Conservation (phyloP, 2,329 filamentous ascomycete genomes). For the Fusarium euwallaceae region DNA sequence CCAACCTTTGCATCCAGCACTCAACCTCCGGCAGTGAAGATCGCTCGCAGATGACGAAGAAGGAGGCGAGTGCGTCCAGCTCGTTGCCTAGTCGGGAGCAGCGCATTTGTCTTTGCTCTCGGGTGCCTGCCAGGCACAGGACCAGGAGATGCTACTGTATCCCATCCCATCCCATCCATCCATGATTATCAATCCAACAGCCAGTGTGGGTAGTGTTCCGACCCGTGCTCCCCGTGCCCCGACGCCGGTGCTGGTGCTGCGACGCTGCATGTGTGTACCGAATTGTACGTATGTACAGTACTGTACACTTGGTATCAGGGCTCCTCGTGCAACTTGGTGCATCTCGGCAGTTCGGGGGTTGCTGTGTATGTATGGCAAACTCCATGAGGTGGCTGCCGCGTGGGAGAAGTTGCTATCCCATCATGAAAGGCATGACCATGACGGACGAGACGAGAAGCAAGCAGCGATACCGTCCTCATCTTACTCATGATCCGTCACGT, state of each 20-base stretch:
- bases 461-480: not conserved
- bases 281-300: not conserved
- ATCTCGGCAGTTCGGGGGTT: constrained; percentile 8
- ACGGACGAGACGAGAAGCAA: not conserved
- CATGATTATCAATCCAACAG: constrained; percentile 5
- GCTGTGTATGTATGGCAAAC: not conserved
- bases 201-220: not conserved
- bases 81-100: not conserved
- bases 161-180: not conserved
- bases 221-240: not conserved
- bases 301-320: not conserved
- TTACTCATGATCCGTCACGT: not conserved
- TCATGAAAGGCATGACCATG: not conserved
- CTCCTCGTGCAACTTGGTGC: not conserved
- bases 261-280: not conserved
- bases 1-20: constrained; percentile 4
- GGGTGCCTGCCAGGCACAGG: not conserved
- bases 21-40: constrained; percentile 12
- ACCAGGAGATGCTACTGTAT: not conserved
- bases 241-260: constrained; percentile 3
- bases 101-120: not conserved
- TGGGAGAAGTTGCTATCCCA: not conserved
- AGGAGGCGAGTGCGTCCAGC: constrained; percentile 9
- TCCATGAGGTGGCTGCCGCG: constrained; percentile 7
- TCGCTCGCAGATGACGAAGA: constrained; percentile 1